Base-by-base conservation (phyloP, 257 asterid species). In the Solanum bulbocastanum region DNA sequence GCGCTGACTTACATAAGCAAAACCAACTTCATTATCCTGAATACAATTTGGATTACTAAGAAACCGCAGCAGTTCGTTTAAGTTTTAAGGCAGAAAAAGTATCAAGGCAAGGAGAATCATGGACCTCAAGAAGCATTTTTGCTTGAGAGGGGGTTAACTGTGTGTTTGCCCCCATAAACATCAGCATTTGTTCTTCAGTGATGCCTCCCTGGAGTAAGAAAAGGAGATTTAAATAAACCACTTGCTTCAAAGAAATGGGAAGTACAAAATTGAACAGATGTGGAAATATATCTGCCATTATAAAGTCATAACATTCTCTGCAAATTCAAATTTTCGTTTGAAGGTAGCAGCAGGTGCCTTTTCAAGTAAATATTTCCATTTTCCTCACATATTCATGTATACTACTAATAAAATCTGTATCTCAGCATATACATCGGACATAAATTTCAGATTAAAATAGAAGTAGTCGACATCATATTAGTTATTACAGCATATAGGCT, bases 131-230 rank as follows among this genome's bases (percentile, higher is more conserved):
- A 89, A 97, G 96, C 85, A 9, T 82, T 88, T 94, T 96, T 16
- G 98, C 98, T 88, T 95, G 98, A 87, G 89, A 79, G 62, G 98
- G 95, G 83, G 94, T 92, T 89, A 96, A 87, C 75, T 90, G 91
- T 9, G 98, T 94, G 91, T 96, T 93, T 88, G 98, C 99, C 65
- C 99, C 99, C 98, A 97, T 94, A 91, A 91, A 96, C 89, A 89
- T 93, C 92, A 97, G 92, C 99, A 97, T 96, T 94, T 97, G 99
- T 91, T 97, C 99, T 91, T 97, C 99, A 11, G 99, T 97, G 81
- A 97, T 93, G 75, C 99, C 99, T 81, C 98, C 99, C 99, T 97
- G 94, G 87, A 90, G 89, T 42, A 35, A 37, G 60, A 73, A 15
- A 71, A 78, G 15, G 78, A 32, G 40, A 69, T 65, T 30, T 49